Evolutionary conservation across 75 land plant species (phyloP), one percentile per base, ranked within the genome.

Genomic region (Larix kaempferi): DNA sequence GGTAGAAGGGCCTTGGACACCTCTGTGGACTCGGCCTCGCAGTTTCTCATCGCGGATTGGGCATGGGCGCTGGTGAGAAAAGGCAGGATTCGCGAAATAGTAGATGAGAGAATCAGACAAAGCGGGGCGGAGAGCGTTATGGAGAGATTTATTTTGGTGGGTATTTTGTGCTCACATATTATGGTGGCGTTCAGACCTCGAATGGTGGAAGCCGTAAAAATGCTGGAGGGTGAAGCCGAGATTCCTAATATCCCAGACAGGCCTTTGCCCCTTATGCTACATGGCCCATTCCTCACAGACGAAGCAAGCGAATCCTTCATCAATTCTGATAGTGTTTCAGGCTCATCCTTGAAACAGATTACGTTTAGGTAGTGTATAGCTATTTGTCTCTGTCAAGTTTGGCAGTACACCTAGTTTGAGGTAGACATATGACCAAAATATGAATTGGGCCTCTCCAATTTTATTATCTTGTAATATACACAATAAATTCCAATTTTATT

Each of bases 111-210:
- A 60, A 80, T 81, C 56, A 27, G 49, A 3, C 44, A 82, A 25
- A 27, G 57, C 21, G 84, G 77, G 23, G 2, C 77, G 39, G 44
- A 59, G 8, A 81, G 52, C 23, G 56, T 57, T 5, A 80, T 82
- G 84, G 84, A 82, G 56, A 66, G 79, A 14, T 81, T 77, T 44
- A 71, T 84, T 49, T 27, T 77, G 15, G 76, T 82, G 75, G 86
- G 79, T 23, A 71, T 84, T 21, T 21, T 84, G 77, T 84, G 86
- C 41, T 86, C 86, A 5, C 86, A 83, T 82, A 76, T 78, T 25
- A 75, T 75, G 76, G 85, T 84, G 49, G 84, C 85, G 1, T 84
- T 57, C 62, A 37, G 86, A 76, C 86, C 85, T 14, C 82, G 44
- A 27, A 84, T 84, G 59, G 67, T 26, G 19, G 62, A 65, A 39